Conservation (phyloP, 257 asterid species). For the Henckelia pumila region DNA sequence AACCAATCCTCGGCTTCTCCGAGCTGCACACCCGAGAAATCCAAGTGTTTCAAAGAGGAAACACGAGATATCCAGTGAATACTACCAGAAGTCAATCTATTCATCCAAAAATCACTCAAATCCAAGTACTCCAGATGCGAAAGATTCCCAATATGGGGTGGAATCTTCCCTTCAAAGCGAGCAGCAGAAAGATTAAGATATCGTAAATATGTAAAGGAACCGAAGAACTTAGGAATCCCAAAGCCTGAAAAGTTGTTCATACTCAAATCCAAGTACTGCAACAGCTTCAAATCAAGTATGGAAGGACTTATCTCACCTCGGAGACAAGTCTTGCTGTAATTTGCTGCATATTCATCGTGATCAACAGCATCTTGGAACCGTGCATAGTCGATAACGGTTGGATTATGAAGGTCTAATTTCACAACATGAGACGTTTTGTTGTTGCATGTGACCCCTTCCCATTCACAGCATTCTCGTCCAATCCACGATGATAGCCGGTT, state of each 20-base stretch:
- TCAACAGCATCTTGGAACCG: not conserved
- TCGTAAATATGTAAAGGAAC: not conserved
- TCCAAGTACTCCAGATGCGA: not conserved
- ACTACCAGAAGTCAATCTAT: not conserved
- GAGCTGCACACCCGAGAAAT: not conserved
- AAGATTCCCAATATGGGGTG: conserved; percentile 1
- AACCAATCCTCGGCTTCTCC: not conserved
- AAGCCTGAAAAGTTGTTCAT: not conserved
- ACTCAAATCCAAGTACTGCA: not conserved
- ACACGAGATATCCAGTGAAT: not conserved
- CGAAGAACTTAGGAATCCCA: not conserved
- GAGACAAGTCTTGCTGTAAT: not conserved
- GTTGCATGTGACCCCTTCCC: not conserved
- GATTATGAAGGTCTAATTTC: not conserved
- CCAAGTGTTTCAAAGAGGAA: not conserved
- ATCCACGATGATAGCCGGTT: not conserved
- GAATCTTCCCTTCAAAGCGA: not conserved
- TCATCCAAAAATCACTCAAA: not conserved
- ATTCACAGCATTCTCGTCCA: not conserved
- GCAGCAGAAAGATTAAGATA: not conserved
- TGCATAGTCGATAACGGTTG: not conserved
- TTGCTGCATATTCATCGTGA: not conserved
- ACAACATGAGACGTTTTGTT: not conserved
- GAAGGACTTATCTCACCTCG: not conserved
- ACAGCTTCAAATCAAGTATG: not conserved